Base-by-base conservation (phyloP, 1,139 yeast genomes). In the Zygosaccharomyces sapae region DNA sequence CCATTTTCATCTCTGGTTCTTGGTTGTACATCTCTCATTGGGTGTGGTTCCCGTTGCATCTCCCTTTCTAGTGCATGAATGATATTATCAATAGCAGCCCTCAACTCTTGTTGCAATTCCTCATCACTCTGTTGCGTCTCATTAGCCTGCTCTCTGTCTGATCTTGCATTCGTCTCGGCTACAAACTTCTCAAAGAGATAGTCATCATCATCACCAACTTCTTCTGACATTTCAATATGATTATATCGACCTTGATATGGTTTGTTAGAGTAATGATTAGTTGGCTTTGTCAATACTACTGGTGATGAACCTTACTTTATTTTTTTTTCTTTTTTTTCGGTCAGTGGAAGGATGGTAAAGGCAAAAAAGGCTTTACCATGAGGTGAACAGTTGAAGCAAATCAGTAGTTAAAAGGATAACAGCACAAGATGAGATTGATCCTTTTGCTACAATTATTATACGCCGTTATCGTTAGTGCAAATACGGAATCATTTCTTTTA, bases 401-500 rank as follows among this genome's bases (percentile, higher is more conserved):
- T 22, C 25, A 22, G 7, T 7, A 6, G 9, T 22, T 22, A 4
- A 22, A 5, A 22, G 25, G 7, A 6, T 5, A 22, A 6, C 25
- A 4, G 7, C 7, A 22, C 7, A 13, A 31, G 19, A 31, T 31
- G 34, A 8, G 9, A 22, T 7, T 33, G 31, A 33, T 29, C n/a
- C 31, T 27, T 10, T 43, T 24, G 25, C 20, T 29, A 24, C 27
- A 30, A 12, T 13, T 27, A 7, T 16, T 44, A 9, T 19, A 45
- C n/a, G 29, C 42, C 12, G 36, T 34, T 12, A 16, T 24, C 12
- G 52, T 37, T n/a, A 9, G 44, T 33, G 61, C 55, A 9, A 57
- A 57, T 44, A 57, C 61, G 8, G 61, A 57, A 41, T 44, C 59
- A 3, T 48, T 53, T 27, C 38, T 48, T n/a, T 33, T 57, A 7